These are phyloP conservation scores for Cicer cuneatum DNA, from an alignment of 306 rosid genomes.

Conservation along the genomic window DNA sequence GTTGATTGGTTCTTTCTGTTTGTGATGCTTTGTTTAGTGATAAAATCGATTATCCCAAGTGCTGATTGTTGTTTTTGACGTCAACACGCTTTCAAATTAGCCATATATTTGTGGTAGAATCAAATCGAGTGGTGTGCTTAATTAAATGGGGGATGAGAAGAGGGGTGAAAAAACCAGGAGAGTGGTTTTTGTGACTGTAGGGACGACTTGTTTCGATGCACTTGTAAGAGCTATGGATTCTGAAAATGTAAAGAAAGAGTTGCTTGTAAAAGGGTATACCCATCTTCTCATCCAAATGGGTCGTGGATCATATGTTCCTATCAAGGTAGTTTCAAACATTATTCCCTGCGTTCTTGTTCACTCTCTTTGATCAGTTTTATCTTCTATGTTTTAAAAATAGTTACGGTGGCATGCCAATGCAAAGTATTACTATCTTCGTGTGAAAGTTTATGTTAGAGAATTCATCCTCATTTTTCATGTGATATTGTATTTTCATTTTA, in stretches of 20 bases:
- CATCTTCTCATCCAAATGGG: conserved; percentile 84
- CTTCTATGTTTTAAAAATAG: not conserved
- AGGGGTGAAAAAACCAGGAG: conserved; percentile 8
- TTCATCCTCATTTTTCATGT: not conserved
- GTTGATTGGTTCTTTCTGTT: not conserved
- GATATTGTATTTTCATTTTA: not conserved
- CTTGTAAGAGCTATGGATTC: conserved; percentile 70
- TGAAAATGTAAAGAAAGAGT: conserved; percentile 56
- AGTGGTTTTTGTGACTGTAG: conserved; percentile 82
- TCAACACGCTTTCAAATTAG: not conserved
- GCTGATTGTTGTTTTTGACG: not conserved
- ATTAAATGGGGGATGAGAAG: conserved; percentile 5
- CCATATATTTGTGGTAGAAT: not conserved
- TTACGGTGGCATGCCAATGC: not conserved
- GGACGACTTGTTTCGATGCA: conserved; percentile 86
- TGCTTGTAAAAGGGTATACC: conserved; percentile 70
- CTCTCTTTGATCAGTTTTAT: not conserved
- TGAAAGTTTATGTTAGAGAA: not conserved
- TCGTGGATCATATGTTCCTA: conserved; percentile 79
- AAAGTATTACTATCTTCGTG: too few relatives aligned
- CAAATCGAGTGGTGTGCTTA: not conserved
- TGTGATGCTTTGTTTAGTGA: conserved; percentile 16
- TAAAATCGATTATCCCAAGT: not conserved
- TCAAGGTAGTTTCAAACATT: conserved; percentile 53
- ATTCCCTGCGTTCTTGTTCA: not conserved